Conservation (phyloP, 108 stramenopile species). For the Asterionellopsis glacialis region DNA sequence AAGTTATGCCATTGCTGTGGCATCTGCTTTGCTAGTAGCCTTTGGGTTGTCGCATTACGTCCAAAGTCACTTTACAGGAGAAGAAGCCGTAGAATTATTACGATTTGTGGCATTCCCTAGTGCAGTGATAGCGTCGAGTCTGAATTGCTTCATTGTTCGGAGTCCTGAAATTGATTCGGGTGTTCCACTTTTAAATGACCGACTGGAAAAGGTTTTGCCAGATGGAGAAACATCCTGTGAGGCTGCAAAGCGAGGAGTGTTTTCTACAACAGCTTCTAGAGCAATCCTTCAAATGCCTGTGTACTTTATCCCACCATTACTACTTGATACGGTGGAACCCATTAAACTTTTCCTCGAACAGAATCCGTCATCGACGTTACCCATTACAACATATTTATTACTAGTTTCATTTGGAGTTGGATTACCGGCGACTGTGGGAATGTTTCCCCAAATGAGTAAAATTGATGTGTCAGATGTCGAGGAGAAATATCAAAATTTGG, state of each 20-base stretch:
- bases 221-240: conserved; percentile 38
- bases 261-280: conserved; percentile 69
- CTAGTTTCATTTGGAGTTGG: conserved; percentile 78
- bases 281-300: conserved; percentile 82
- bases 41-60: conserved; percentile 77
- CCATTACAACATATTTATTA: conserved; percentile 75
- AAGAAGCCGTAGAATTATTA: conserved; percentile 58
- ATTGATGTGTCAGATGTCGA: conserved; percentile 66
- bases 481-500: conserved; percentile 41
- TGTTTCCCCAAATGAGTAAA: conserved; percentile 79
- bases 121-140: conserved; percentile 69
- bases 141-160: conserved; percentile 89
- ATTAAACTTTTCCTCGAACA: conserved; percentile 24
- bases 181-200: conserved; percentile 52
- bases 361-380: conserved; percentile 56
- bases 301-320: conserved; percentile 74
- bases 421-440: conserved; percentile 76
- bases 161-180: conserved; percentile 79
- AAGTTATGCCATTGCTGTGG: conserved; percentile 80
- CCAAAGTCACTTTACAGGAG: conserved; percentile 47
- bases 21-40: conserved; percentile 72
- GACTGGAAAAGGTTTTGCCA: conserved; percentile 38
- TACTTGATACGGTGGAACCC: conserved; percentile 15
- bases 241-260: conserved; percentile 72
- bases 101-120: conserved; percentile 82